Percentiles rank a stretch among this genome's conserved stretches.
Evolutionary conservation across 2,329 filamentous ascomycete genomes (phyloP).

Genomic region (Arthroderma uncinatum): DNA sequence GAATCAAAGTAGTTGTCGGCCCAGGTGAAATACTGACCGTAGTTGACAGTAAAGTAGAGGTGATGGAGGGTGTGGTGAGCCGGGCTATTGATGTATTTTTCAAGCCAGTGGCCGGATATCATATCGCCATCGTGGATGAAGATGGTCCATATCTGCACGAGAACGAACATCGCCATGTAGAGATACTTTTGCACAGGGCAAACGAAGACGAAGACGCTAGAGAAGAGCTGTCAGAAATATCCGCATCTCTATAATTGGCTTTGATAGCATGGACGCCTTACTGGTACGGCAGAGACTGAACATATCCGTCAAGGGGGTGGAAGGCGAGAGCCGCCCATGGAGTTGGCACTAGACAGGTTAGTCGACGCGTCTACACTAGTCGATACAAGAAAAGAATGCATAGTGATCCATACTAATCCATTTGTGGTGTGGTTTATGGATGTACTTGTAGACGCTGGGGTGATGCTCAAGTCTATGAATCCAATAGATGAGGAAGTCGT

Average conservation of each 20-base stretch:
- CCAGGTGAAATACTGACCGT: conserved; percentile 67
- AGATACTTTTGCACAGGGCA: conserved; percentile 74
- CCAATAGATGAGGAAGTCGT: conserved; percentile 69
- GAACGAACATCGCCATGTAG: conserved; percentile 65
- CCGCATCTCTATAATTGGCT: not conserved
- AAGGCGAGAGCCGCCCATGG: conserved; percentile 75
- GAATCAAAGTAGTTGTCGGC: conserved; percentile 7
- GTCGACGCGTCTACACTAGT: not conserved
- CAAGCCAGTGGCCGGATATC: conserved; percentile 62
- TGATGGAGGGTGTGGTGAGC: conserved; percentile 79
- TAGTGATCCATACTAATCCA: conserved; percentile 43
- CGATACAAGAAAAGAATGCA: not conserved
- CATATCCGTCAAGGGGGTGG: conserved; percentile 71
- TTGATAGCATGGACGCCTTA: not conserved
- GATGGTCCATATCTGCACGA: conserved; percentile 83
- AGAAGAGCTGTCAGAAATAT: not conserved
- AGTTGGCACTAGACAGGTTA: conserved; percentile 58
- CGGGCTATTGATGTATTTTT: conserved; percentile 55
- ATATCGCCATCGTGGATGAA: conserved; percentile 83
- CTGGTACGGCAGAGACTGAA: conserved; percentile 71
- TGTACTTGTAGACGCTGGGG: conserved; percentile 59
- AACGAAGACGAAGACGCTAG: conserved; percentile 60
- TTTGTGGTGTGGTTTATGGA: conserved; percentile 88
- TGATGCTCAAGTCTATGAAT: conserved; percentile 68
- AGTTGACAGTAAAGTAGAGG: conserved; percentile 68